phyloP scores from a whole-genome alignment of 2,329 filamentous ascomycete species.

The Cladosporium velox region DNA sequence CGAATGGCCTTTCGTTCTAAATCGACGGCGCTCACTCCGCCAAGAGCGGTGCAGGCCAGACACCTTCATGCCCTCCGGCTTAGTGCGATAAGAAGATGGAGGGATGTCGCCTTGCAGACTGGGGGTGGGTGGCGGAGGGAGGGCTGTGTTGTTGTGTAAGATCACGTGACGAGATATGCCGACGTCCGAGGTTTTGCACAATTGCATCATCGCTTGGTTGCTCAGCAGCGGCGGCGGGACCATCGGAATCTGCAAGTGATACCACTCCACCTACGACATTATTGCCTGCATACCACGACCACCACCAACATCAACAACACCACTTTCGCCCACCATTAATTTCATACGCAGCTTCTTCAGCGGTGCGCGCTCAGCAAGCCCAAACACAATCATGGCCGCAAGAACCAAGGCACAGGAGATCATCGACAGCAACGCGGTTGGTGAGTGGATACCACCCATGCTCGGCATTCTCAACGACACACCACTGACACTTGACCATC shows the following conservation, averaged over 20 bases:
- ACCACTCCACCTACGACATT: constrained; percentile 4
- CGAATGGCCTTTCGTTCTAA: background rate
- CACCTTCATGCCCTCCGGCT: constrained; percentile 7
- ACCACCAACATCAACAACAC: background rate
- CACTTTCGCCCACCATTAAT: constrained; percentile 54
- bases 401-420: constrained; percentile 80
- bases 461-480: constrained; percentile 8
- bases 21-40: background rate
- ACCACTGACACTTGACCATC: constrained; percentile 12
- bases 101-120: background rate
- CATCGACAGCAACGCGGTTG: constrained; percentile 86
- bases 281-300: background rate
- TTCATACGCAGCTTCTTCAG: constrained; percentile 75
- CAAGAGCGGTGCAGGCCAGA: constrained; percentile 15
- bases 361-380: constrained; percentile 49
- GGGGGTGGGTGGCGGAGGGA: background rate
- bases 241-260: constrained; percentile 6
- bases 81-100: constrained; percentile 13
- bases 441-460: constrained; percentile 51
- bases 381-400: constrained; percentile 76
- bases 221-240: constrained; percentile 4
- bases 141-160: too few species aligned
- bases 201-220: constrained; percentile 14
- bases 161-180: background rate
- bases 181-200: background rate